Percentiles rank a stretch among this genome's conserved stretches.
Conservation (phyloP, 768 basidiomycete species). For the Austroboletus eburneus region DNA sequence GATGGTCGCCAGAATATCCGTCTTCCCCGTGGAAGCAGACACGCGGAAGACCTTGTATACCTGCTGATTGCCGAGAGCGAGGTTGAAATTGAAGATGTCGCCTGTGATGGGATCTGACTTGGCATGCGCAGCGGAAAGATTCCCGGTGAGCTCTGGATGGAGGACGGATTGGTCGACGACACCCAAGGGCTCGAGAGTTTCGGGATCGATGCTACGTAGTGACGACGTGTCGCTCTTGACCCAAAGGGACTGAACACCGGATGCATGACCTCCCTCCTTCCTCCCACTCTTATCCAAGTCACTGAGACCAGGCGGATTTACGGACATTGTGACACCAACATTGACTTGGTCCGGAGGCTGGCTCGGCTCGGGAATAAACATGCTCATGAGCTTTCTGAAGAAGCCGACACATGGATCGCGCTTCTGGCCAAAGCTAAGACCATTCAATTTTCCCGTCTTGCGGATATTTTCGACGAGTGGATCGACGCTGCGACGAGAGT, state of each 20-base stretch:
- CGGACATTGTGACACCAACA: constrained; percentile 28
- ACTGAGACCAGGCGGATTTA: constrained; percentile 26
- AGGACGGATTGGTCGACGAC: constrained; percentile 25
- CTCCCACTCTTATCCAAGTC: constrained; percentile 18
- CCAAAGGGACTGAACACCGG: constrained; percentile 27
- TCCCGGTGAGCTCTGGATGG: constrained; percentile 32
- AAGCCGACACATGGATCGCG: constrained; percentile 30
- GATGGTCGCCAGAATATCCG: constrained; percentile 34
- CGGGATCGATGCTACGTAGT: constrained; percentile 33
- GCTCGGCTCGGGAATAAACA: constrained; percentile 22
- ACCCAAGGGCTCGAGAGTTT: constrained; percentile 36
- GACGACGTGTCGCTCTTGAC: constrained; percentile 29
- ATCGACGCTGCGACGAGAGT: constrained; percentile 30
- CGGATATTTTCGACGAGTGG: constrained; percentile 28
- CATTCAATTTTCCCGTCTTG: constrained; percentile 17
- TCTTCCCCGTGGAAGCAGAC: constrained; percentile 27
- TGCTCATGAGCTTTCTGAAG: constrained; percentile 29
- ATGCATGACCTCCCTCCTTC: constrained; percentile 23
- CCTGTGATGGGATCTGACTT: constrained; percentile 34
- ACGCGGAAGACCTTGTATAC: constrained; percentile 36
- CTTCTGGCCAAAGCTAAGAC: constrained; percentile 28
- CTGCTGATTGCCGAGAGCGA: constrained; percentile 24
- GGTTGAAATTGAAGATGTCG: constrained; percentile 36
- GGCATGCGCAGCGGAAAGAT: constrained; percentile 34
- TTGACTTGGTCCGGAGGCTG: constrained; percentile 11